These are phyloP conservation scores for Diplodia seriata DNA, from an alignment of 2,329 filamentous ascomycete species.

Conservation along the genomic window DNA sequence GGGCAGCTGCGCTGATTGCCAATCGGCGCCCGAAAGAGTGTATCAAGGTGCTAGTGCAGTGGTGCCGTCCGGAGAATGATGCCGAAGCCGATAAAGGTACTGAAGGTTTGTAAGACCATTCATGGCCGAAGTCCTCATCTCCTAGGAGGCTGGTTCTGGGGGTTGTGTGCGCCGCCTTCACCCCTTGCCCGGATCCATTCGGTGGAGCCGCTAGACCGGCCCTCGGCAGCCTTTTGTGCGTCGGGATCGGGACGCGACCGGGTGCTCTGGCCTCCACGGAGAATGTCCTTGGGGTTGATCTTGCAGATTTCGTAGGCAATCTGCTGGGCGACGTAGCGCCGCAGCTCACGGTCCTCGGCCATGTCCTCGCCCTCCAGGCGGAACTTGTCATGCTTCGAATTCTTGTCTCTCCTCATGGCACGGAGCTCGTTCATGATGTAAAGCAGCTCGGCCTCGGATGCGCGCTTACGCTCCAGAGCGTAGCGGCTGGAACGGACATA, in stretches of 20 bases:
- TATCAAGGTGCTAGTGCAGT: neutral
- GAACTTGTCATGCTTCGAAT: conserved; percentile 85
- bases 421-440: conserved; percentile 94
- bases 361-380: conserved; percentile 80
- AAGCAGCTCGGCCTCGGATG: conserved; percentile 86
- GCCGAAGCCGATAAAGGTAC: neutral
- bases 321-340: conserved; percentile 74
- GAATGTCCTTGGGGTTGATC: conserved; percentile 62
- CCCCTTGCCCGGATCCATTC: conserved; percentile 48
- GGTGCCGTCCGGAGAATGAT: neutral
- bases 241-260: conserved; percentile 51
- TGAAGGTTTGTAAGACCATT: neutral
- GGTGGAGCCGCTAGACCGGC: conserved; percentile 49
- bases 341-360: conserved; percentile 76
- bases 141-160: conserved; percentile 49
- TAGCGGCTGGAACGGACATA: conserved; percentile 75
- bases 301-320: conserved; percentile 76
- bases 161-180: conserved; percentile 47
- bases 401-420: conserved; percentile 79
- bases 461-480: conserved; percentile 76
- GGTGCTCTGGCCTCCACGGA: conserved; percentile 36
- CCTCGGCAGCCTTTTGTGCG: conserved; percentile 56
- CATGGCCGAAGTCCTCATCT: conserved; percentile 36
- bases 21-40: too few relatives aligned
- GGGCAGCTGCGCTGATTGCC: too few relatives aligned